Conservation (phyloP, 2,329 filamentous ascomycete genomes). For the Lachnellula occidentalis region DNA sequence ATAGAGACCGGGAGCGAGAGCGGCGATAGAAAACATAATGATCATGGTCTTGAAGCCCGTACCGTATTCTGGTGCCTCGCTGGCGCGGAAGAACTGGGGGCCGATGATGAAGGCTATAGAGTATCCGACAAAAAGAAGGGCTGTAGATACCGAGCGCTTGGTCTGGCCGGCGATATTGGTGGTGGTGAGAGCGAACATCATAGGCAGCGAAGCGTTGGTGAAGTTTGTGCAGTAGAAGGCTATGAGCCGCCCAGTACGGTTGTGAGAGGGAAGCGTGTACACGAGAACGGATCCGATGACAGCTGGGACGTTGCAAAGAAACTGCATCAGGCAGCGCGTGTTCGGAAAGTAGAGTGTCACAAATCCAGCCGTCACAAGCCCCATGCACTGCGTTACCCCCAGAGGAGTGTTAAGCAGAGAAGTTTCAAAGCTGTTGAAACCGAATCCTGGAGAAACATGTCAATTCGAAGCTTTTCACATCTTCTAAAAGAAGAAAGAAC, state of each 20-base stretch:
- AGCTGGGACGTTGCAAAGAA: neutral
- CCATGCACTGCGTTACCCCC: neutral
- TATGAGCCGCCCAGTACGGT: constrained; percentile 32
- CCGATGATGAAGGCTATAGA: constrained; percentile 47
- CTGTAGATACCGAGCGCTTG: constrained; percentile 68
- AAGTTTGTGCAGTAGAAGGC: constrained; percentile 24
- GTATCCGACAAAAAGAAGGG: constrained; percentile 43
- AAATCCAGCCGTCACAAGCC: neutral
- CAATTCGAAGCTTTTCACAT: too few relatives aligned
- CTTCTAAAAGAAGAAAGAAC: neutral
- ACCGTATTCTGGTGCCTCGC: constrained; percentile 8
- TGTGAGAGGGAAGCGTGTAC: constrained; percentile 15
- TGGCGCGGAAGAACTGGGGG: constrained; percentile 3
- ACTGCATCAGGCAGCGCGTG: too few relatives aligned
- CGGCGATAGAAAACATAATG: too few relatives aligned
- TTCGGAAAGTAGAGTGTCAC: too few relatives aligned
- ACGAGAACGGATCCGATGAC: neutral
- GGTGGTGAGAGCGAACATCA: constrained; percentile 39
- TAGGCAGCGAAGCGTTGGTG: constrained; percentile 2
- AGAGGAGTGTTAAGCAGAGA: constrained; percentile 46
- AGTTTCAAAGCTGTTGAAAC: constrained; percentile 39
- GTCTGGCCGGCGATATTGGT: constrained; percentile 64
- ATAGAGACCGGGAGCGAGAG: too few relatives aligned
- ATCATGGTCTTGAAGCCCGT: too few relatives aligned
- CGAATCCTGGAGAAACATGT: constrained; percentile 35